A percentile compares a stretch with the other conserved stretches of the same genome.
phyloP scores from a whole-genome alignment of 306 rosid species.

The Pachyrhizus erosus region DNA sequence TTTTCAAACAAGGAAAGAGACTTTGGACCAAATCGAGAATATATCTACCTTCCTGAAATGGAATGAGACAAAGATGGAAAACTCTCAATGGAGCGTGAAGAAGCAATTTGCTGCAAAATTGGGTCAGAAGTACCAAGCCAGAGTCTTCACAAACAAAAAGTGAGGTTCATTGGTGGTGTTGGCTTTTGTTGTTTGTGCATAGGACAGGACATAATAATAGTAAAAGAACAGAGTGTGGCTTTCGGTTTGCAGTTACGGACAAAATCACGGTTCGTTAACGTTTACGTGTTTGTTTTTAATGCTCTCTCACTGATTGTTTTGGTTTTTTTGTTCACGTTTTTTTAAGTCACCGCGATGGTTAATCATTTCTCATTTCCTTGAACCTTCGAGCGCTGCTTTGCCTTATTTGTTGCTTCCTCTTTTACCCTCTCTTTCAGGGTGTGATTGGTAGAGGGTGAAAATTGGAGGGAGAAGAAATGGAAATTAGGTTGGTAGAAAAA shows the following conservation, averaged over 20 bases:
- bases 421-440: too few species aligned
- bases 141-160: not conserved
- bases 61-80: slow-evolving; percentile 28
- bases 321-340: not conserved
- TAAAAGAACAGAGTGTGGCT: not conserved
- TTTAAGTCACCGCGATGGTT: not conserved
- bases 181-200: not conserved
- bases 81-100: not conserved
- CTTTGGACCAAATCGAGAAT: not conserved
- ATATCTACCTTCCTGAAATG: not conserved
- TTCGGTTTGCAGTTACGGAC: slow-evolving; percentile 22
- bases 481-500: too few species aligned
- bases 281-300: not conserved
- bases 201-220: not conserved
- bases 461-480: too few species aligned
- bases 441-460: too few species aligned
- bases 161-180: not conserved
- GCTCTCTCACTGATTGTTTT: not conserved
- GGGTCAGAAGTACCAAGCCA: not conserved
- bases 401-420: not conserved
- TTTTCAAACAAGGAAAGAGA: slow-evolving; percentile 29
- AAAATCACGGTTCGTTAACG: slow-evolving; percentile 29
- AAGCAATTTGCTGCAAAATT: not conserved
- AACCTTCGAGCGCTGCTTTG: not conserved
- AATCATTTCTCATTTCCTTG: not conserved